Evolutionary conservation across 1,284 basidiomycete genomes (phyloP), one percentile per base, ranked within the genome.

Genomic region (Clitocybe nebularis): DNA sequence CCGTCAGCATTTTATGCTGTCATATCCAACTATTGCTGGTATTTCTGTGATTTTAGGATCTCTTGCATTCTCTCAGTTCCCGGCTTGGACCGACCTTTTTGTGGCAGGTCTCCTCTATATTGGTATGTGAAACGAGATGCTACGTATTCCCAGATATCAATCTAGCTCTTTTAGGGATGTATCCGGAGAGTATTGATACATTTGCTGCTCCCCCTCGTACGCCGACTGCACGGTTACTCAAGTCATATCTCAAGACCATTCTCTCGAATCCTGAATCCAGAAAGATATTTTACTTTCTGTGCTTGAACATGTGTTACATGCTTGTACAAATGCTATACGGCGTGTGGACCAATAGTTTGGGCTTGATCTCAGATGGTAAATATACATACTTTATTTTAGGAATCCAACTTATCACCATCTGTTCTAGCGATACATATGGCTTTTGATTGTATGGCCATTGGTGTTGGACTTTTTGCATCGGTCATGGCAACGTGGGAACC

Each of bases 401-500:
- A 14, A 17, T 26, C 5, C 22, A 34, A 42, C 22, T 19, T 25
- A 24, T 46, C 32, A 36, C 34, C 42, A 34, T 24, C 37, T 39
- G 34, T 4, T 22, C 9, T 51, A 96, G 95, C 96, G 9, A 99
- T 99, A 39, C 96, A 99, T 61, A 99, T 99, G 96, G 91, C 94
- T 17, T 99, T 99, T 57, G 96, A 99, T 67, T 99, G 96, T 59
- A 85, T 97, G 71, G 95, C 95, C 1, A 93, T 99, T 44, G 95
- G 83, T 0, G 92, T 99, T 52, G 96, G 96, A 1, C 73, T 99
- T 1, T 85, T 97, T 49, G 96, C 96, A 2, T 94, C 91, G 19
- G 91, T 99, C 8, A 98, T 98, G 86, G 92, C 94, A 1, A 93
- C 89, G 3, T 99, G 96, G 96, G 84, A 90, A 33, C 90, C 92